Conservation (phyloP, 306 rosid species). For the Albizia julibrissin region DNA sequence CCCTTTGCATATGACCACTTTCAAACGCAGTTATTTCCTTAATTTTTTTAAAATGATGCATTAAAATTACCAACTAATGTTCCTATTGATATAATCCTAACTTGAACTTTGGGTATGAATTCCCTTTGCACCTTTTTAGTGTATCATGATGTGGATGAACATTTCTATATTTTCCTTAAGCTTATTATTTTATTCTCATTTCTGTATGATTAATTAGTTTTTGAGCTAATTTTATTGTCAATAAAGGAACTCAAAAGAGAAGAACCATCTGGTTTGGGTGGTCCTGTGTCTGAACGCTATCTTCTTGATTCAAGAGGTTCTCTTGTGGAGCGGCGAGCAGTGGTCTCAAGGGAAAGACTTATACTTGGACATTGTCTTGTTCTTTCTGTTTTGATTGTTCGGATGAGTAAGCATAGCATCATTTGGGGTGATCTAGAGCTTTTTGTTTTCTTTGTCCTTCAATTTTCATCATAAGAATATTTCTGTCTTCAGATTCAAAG, state of each 20-base stretch:
- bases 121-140: not conserved
- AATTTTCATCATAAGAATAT: constrained; percentile 8
- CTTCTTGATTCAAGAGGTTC: constrained; percentile 96
- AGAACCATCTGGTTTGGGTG: constrained; percentile 96
- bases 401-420: constrained; percentile 57
- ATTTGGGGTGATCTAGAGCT: constrained; percentile 22
- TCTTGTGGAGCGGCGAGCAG: constrained; percentile 89
- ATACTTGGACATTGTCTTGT: constrained; percentile 91
- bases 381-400: constrained; percentile 76
- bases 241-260: constrained; percentile 89
- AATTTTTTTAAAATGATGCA: not conserved
- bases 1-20: not conserved
- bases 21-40: not conserved
- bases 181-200: not conserved
- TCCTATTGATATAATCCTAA: not conserved
- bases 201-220: not conserved
- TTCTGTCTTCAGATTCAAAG: constrained; percentile 68
- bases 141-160: constrained; percentile 8
- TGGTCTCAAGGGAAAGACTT: constrained; percentile 90
- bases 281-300: constrained; percentile 78
- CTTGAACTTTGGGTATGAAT: not conserved
- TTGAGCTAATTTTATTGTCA: constrained; percentile 26
- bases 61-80: not conserved
- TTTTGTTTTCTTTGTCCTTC: constrained; percentile 18
- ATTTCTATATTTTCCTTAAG: constrained; percentile 17